These are phyloP conservation scores for Fraxinus pennsylvanica DNA, from an alignment of 257 asterid genomes.

Conservation along the genomic window DNA sequence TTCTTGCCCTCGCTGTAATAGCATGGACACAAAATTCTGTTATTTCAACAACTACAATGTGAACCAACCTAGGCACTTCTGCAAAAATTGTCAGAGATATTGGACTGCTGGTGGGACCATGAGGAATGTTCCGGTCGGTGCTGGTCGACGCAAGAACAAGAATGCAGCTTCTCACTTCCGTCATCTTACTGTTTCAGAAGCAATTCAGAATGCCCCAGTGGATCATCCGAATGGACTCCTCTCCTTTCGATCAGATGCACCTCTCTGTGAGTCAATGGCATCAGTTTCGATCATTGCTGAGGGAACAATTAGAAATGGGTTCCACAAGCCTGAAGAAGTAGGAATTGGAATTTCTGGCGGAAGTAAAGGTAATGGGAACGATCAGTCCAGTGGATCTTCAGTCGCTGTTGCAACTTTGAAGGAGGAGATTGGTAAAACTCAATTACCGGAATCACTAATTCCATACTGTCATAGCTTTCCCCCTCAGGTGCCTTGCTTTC, in stretches of 20 bases:
- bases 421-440: slow-evolving; percentile 44
- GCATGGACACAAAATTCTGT: slow-evolving; percentile 98
- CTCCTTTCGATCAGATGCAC: slow-evolving; percentile 62
- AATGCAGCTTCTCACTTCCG: slow-evolving; percentile 55
- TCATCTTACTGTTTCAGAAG: slow-evolving; percentile 49
- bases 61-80: slow-evolving; percentile 94
- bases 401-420: slow-evolving; percentile 42
- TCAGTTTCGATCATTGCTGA: slow-evolving; percentile 58
- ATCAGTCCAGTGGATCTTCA: slow-evolving; percentile 46
- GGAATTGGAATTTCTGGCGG: slow-evolving; percentile 34
- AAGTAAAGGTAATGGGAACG: slow-evolving; percentile 45
- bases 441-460: slow-evolving; percentile 34
- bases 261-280: slow-evolving; percentile 70
- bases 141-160: slow-evolving; percentile 97
- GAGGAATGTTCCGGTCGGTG: slow-evolving; percentile 96
- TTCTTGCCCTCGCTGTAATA: slow-evolving; percentile 96
- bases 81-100: slow-evolving; percentile 96
- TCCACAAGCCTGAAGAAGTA: slow-evolving; percentile 48
- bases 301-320: slow-evolving; percentile 43
- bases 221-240: slow-evolving; percentile 57
- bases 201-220: slow-evolving; percentile 36
- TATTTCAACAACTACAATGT: slow-evolving; percentile 93
- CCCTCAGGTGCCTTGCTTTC: slow-evolving; percentile 53
- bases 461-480: slow-evolving; percentile 45
- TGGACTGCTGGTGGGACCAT: slow-evolving; percentile 99